A percentile compares a stretch with the other conserved stretches of the same genome.
These are phyloP conservation scores for Sugiyamaella japonica DNA, from an alignment of 1,139 yeast genomes.

Conservation along the genomic window DNA sequence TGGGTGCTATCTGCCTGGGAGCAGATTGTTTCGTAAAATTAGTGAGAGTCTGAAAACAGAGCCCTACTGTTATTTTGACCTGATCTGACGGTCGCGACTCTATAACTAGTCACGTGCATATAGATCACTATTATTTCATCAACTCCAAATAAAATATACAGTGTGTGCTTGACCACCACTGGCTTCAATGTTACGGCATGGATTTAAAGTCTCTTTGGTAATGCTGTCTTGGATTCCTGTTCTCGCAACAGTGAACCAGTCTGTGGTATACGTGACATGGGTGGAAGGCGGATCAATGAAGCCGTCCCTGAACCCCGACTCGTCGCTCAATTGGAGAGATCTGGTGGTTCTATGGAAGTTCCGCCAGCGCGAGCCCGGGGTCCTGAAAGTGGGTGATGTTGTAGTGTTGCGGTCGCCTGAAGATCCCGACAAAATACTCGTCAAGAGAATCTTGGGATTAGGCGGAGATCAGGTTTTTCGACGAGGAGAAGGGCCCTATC, in stretches of 20 bases:
- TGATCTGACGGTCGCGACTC: no score
- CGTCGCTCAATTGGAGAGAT: slow-evolving; percentile 52
- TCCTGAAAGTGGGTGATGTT: slow-evolving; percentile 65
- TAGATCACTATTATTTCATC: no score
- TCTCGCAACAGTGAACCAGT: slow-evolving; percentile 63
- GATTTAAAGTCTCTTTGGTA: slow-evolving; percentile 20
- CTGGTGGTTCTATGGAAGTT: slow-evolving; percentile 71
- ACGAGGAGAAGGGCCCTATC: slow-evolving; percentile 55
- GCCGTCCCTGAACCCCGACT: slow-evolving; percentile 81
- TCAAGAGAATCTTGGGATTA: slow-evolving; percentile 74
- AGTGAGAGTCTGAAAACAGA: no score
- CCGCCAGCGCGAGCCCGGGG: slow-evolving; percentile 50
- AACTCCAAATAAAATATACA: not conserved
- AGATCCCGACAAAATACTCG: slow-evolving; percentile 68
- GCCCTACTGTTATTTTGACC: no score
- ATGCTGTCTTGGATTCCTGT: slow-evolving; percentile 74
- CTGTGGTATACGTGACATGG: slow-evolving; percentile 69
- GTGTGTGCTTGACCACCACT: not conserved
- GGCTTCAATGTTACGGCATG: slow-evolving; percentile 16
- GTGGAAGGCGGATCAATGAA: slow-evolving; percentile 87
- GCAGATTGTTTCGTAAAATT: no score
- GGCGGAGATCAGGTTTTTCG: slow-evolving; percentile 70
- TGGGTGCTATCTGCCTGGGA: no score
- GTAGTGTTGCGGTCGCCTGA: slow-evolving; percentile 75
- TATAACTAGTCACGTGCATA: no score